Evolutionary conservation across 1,284 basidiomycete genomes (phyloP).

Genomic region (Boletus semigastroideus): DNA sequence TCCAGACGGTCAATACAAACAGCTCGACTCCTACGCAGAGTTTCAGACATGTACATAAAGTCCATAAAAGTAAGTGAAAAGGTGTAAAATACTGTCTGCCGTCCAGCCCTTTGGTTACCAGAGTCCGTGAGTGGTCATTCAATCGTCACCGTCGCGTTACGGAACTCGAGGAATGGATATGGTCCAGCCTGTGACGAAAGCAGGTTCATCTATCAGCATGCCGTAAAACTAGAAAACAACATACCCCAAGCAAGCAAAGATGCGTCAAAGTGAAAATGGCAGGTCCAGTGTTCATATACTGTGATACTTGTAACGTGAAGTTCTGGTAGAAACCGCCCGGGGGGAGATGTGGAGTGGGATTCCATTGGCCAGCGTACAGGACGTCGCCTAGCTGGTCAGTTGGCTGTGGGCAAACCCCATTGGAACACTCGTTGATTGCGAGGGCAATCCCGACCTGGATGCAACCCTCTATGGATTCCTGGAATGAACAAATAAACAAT

Average conservation of each 20-base stretch:
- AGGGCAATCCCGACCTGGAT: constrained; percentile 34
- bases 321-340: constrained; percentile 32
- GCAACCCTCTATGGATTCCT: constrained; percentile 26
- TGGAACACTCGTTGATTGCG: constrained; percentile 20
- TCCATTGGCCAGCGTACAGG: constrained; percentile 32
- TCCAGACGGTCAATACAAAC: too few relatives aligned
- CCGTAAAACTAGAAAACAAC: neutral
- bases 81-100: neutral
- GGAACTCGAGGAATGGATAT: constrained; percentile 6
- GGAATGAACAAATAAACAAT: neutral
- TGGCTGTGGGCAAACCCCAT: constrained; percentile 25
- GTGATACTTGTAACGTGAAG: constrained; percentile 24
- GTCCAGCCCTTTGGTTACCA: too few relatives aligned
- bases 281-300: constrained; percentile 12
- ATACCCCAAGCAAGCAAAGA: constrained; percentile 32
- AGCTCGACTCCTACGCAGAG: too few relatives aligned
- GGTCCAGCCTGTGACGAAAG: constrained; percentile 10
- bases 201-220: constrained; percentile 3
- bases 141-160: constrained; percentile 1
- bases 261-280: constrained; percentile 34
- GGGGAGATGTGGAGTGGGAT: constrained; percentile 20
- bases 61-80: too few relatives aligned
- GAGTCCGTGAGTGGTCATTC: neutral
- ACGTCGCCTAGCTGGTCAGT: constrained; percentile 22
- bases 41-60: too few relatives aligned